Conservation (phyloP, 2,329 filamentous ascomycete species). For the Penicillium sp. region DNA sequence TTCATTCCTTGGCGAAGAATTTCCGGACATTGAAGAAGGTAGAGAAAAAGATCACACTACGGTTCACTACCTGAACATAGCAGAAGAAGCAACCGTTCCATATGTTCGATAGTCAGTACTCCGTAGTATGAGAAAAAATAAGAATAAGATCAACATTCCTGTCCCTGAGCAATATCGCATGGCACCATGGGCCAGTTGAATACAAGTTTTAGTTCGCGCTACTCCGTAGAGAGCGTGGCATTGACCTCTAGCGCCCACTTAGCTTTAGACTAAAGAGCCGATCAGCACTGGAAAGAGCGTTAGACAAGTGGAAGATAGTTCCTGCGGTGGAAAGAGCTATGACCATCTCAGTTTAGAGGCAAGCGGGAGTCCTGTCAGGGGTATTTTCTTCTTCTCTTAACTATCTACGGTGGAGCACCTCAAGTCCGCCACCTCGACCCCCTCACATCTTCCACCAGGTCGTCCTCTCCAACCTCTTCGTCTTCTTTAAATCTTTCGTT, state of each 20-base stretch:
- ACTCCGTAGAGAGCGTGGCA: background rate
- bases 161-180: background rate
- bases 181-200: background rate
- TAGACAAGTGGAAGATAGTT: background rate
- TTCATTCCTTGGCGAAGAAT: too few relatives aligned
- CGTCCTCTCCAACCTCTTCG: background rate
- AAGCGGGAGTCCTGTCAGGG: constrained; percentile 6
- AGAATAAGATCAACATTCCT: too few relatives aligned
- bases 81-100: too few relatives aligned
- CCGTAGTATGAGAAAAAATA: too few relatives aligned
- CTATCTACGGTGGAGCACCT: background rate
- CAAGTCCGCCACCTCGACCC: background rate
- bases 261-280: background rate
- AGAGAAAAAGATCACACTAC: too few relatives aligned
- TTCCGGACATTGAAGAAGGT: too few relatives aligned
- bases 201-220: background rate
- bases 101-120: background rate
- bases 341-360: background rate
- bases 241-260: background rate
- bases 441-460: constrained; percentile 6
- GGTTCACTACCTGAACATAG: too few relatives aligned
- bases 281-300: constrained; percentile 3
- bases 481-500: background rate
- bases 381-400: background rate
- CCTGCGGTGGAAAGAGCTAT: background rate